These are phyloP conservation scores for Ascochyta koolunga DNA, from an alignment of 2,329 filamentous ascomycete genomes.

Conservation along the genomic window DNA sequence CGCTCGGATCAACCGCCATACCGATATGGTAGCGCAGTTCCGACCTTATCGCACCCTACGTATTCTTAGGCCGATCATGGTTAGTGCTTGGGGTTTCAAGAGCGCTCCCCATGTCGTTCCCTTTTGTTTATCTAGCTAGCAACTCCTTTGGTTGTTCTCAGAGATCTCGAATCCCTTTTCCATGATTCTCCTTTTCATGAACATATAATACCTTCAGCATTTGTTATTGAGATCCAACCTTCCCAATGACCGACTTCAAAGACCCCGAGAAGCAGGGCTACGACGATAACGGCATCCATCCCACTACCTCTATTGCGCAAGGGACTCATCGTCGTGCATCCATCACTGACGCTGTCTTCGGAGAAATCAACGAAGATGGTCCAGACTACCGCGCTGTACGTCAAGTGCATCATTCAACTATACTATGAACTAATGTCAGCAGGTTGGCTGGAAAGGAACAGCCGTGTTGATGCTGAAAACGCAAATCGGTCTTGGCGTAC, in stretches of 20 bases:
- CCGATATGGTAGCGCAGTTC: conserved; percentile 3
- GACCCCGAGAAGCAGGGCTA: conserved; percentile 8
- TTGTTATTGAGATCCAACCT: background rate
- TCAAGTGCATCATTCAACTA: conserved; percentile 50
- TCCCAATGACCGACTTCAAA: conserved; percentile 12
- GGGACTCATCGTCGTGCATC: conserved; percentile 12
- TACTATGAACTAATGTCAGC: conserved; percentile 32
- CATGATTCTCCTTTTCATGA: too few relatives aligned
- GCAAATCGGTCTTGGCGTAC: conserved; percentile 49
- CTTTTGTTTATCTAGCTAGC: background rate
- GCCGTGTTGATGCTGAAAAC: conserved; percentile 41
- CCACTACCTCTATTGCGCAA: conserved; percentile 6
- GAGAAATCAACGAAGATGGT: conserved; percentile 51
- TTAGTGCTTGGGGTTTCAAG: conserved; percentile 4
- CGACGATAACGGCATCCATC: conserved; percentile 3
- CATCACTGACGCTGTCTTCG: conserved; percentile 54
- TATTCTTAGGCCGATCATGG: background rate
- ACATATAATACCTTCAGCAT: background rate
- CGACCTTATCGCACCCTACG: conserved; percentile 7
- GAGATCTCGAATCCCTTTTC: background rate
- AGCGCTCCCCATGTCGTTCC: background rate
- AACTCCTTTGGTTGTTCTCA: background rate
- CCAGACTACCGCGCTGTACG: conserved; percentile 62
- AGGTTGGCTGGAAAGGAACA: conserved; percentile 38
- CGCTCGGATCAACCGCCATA: conserved; percentile 9